Percentiles rank a stretch among this genome's conserved stretches.
Evolutionary conservation across 192 early-diverging fungal genomes (phyloP).

Genomic region (Gryganskiella cystojenkinii): DNA sequence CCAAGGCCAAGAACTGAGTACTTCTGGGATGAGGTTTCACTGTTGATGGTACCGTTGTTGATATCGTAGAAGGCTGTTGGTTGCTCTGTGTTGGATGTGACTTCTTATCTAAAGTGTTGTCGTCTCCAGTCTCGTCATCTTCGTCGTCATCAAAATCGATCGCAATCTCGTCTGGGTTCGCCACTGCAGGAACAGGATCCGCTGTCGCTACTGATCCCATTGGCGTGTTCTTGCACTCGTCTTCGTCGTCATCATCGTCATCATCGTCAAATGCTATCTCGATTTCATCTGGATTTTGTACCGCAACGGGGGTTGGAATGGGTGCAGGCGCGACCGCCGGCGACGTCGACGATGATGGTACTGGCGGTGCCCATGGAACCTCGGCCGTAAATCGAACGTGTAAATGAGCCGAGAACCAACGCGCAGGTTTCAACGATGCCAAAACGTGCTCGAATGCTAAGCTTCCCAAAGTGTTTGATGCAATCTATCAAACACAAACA

Average conservation of each 20-base stretch:
- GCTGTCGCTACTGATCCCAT: neutral
- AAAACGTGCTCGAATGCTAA: conserved; percentile 78
- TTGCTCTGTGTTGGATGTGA: neutral
- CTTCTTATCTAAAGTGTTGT: too few species aligned
- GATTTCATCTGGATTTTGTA: conserved; percentile 50
- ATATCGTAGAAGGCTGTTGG: neutral
- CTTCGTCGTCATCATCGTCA: conserved; percentile 60
- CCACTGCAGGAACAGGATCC: neutral
- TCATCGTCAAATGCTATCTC: conserved; percentile 25
- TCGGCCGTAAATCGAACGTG: conserved; percentile 91
- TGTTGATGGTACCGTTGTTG: neutral
- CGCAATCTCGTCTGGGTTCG: conserved; percentile 57
- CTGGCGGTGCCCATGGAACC: conserved; percentile 56
- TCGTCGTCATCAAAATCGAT: conserved; percentile 36
- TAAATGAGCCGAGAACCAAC: conserved; percentile 97
- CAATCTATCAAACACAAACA: conserved; percentile 60
- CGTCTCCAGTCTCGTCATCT: conserved; percentile 51
- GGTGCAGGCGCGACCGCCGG: neutral
- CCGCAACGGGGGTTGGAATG: too few species aligned
- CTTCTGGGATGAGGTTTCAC: conserved; percentile 38
- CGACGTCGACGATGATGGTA: neutral
- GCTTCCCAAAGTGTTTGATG: conserved; percentile 80
- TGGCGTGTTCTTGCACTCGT: conserved; percentile 8
- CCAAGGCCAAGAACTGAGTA: conserved; percentile 93
- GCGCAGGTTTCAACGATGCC: conserved; percentile 77